Evolutionary conservation across 495 filamentous ascomycete genomes (phyloP), one percentile per base, ranked within the genome.

Genomic region (Podospora anserina): DNA sequence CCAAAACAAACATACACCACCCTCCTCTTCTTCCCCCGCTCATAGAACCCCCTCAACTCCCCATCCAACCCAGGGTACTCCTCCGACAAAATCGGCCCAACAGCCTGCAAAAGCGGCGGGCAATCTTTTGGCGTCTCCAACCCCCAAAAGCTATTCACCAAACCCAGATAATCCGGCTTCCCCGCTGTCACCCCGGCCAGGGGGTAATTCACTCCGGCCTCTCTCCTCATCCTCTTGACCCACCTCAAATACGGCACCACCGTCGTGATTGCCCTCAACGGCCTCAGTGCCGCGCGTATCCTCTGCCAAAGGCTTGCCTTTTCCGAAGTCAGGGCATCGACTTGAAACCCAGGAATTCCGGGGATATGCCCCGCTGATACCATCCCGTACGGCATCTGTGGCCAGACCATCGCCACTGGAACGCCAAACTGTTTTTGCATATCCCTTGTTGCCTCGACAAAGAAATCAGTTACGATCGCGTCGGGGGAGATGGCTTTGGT

Each of bases 91-190:
- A 82, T 65, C 19, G 80, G 80, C 0, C 80, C 80, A 6, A 81
- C 74, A 5, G 76, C 61, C 11, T 75, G 71, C 55, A 73, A 66
- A 32, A 69, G 63, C 4, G 80, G 79, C 2, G 80, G 80, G 6
- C 81, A 59, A 68, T 82, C 80, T 54, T 74, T 74, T 0, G 79
- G 75, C 9, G 75, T 72, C 54, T 82, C 80, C 5, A 82, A 68
- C 2, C 80, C 80, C 23, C 74, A 78, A 66, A 82, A 81, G 0
- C 78, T 79, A 60, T 81, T 82, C 32, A 82, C 75, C 26, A 82
- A 71, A 2, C 78, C 44, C 5, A 82, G 74, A 66, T 81, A 80
- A 59, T 81, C 73, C 1, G 78, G 79, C 64, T 82, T 82, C 0
- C 39, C 39, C 15, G 9, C 39, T 19, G 70, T 68, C 2, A 70